These are phyloP conservation scores for Entelexis paramagnoliae DNA, from an alignment of 1,139 yeast genomes.

Conservation along the genomic window DNA sequence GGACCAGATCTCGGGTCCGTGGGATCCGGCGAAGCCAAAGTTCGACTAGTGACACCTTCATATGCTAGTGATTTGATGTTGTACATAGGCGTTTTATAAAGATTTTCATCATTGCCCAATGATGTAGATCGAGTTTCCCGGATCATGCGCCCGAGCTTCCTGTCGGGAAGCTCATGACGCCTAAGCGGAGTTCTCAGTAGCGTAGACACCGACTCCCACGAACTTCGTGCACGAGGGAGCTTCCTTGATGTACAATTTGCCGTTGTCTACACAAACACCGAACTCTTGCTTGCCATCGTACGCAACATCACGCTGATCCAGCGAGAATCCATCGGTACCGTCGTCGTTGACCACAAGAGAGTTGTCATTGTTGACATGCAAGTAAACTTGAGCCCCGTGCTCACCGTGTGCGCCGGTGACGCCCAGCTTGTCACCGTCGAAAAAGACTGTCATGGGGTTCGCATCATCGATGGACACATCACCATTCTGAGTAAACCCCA, in stretches of 20 bases:
- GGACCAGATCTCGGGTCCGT: conserved; percentile 83
- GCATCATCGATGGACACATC: neutral
- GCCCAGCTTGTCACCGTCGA: neutral
- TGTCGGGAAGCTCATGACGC: too few species aligned
- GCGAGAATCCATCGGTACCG: neutral
- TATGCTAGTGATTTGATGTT: neutral
- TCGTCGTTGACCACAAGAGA: neutral
- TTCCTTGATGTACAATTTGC: neutral
- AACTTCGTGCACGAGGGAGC: neutral
- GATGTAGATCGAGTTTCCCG: too few species aligned
- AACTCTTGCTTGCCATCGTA: neutral
- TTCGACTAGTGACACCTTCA: conserved; percentile 3
- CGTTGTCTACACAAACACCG: neutral
- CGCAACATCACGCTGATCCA: neutral
- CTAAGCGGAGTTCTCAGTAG: neutral
- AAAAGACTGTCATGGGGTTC: neutral
- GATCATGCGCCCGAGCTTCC: too few species aligned
- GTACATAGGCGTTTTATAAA: neutral
- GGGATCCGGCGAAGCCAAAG: conserved; percentile 79
- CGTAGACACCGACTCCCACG: neutral
- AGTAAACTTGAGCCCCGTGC: neutral
- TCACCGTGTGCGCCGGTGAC: neutral
- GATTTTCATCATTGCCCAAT: neutral
- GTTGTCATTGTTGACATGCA: neutral
- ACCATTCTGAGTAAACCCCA: neutral